These are phyloP conservation scores for Skeletonema potamos DNA, from an alignment of 108 stramenopile genomes.

Conservation along the genomic window DNA sequence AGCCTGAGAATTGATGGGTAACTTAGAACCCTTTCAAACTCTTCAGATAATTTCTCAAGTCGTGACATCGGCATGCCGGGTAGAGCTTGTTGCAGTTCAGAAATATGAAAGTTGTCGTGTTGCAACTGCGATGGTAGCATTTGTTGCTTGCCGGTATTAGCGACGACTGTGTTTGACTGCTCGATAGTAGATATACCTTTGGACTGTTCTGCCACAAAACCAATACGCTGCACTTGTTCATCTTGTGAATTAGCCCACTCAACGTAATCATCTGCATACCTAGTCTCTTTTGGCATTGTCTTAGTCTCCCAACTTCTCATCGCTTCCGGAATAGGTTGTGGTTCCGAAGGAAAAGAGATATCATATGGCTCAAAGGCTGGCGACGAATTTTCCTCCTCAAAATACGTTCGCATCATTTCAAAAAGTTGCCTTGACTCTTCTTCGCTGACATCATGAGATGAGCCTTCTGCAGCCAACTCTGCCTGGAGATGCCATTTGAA, in stretches of 20 bases:
- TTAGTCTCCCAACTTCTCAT: slow-evolving; percentile 1
- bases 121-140: slow-evolving; percentile 12
- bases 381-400: slow-evolving; percentile 19
- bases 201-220: not conserved
- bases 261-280: slow-evolving; percentile 50
- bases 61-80: slow-evolving; percentile 69
- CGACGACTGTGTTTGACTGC: slow-evolving; percentile 3
- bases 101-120: slow-evolving; percentile 32
- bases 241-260: slow-evolving; percentile 34
- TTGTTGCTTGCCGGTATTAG: slow-evolving; percentile 17
- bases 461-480: slow-evolving; percentile 36
- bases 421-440: slow-evolving; percentile 64
- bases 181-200: not conserved
- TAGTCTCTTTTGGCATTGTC: slow-evolving; percentile 10
- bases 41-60: slow-evolving; percentile 57
- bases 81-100: slow-evolving; percentile 55
- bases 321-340: slow-evolving; percentile 1
- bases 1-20: slow-evolving; percentile 75
- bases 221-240: not conserved
- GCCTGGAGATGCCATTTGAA: slow-evolving; percentile 27
- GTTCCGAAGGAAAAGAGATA: not conserved
- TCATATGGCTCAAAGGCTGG: not conserved
- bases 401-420: slow-evolving; percentile 50
- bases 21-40: slow-evolving; percentile 56
- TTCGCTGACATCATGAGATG: slow-evolving; percentile 38